phyloP scores from a whole-genome alignment of 495 filamentous ascomycete genomes.

The Aspergillus sclerotiicarbonarius region DNA sequence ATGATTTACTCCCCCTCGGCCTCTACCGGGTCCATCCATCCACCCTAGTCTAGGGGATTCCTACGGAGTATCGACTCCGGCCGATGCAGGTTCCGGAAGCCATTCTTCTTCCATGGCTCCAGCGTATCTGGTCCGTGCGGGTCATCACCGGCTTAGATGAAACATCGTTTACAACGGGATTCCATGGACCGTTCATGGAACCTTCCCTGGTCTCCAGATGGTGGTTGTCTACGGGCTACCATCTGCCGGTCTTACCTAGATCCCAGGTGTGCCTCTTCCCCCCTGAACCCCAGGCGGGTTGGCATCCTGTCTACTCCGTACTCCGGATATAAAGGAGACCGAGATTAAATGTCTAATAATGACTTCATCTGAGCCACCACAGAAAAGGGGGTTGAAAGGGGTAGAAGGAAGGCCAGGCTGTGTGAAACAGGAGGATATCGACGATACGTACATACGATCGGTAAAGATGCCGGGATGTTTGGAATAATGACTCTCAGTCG shows the following conservation, averaged over 20 bases:
- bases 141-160: conserved; percentile 18
- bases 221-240: too few relatives aligned
- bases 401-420: too few relatives aligned
- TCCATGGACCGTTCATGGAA: conserved; percentile 7
- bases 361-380: not conserved
- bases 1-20: too few relatives aligned
- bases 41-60: too few relatives aligned
- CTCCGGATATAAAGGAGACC: not conserved
- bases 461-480: too few relatives aligned
- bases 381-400: not conserved
- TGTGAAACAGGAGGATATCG: not conserved
- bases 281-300: not conserved
- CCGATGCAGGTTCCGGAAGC: conserved; percentile 6
- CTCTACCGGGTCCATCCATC: too few relatives aligned
- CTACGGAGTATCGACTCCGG: not conserved
- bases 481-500: too few relatives aligned
- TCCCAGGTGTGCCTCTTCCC: too few relatives aligned
- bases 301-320: not conserved
- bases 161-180: conserved; percentile 13
- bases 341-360: not conserved
- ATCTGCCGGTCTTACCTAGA: too few relatives aligned
- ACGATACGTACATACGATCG: not conserved
- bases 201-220: not conserved
- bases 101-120: not conserved
- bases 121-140: conserved; percentile 22